These are phyloP conservation scores for Entomortierella parvispora DNA, from an alignment of 192 early-diverging fungal genomes.

Conservation along the genomic window DNA sequence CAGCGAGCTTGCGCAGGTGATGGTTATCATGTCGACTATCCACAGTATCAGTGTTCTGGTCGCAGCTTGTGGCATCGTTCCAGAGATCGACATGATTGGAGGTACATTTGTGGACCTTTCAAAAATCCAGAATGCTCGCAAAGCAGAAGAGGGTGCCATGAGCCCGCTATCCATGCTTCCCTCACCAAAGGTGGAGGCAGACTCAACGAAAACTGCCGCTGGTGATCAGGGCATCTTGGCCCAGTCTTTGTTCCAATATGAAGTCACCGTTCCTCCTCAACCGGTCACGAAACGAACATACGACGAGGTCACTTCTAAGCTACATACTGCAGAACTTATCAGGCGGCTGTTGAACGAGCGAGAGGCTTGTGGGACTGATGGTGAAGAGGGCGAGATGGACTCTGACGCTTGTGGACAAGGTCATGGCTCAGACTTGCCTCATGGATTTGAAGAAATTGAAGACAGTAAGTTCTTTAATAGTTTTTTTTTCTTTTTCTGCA, in stretches of 20 bases:
- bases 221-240: conserved; percentile 5
- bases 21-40: conserved; percentile 58
- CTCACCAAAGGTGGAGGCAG: conserved; percentile 31
- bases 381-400: conserved; percentile 22
- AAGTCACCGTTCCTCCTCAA: conserved; percentile 29
- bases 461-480: conserved; percentile 32
- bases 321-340: conserved; percentile 47
- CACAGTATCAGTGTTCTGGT: conserved; percentile 65
- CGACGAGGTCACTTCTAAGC: conserved; percentile 41
- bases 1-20: conserved; percentile 64
- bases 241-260: conserved; percentile 17
- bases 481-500: neutral
- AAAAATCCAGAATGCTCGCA: conserved; percentile 12
- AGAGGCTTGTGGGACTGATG: conserved; percentile 18
- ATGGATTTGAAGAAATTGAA: conserved; percentile 46
- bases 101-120: conserved; percentile 49
- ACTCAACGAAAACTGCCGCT: neutral
- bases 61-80: conserved; percentile 63
- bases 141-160: conserved; percentile 25
- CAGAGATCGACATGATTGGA: conserved; percentile 65
- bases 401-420: conserved; percentile 6
- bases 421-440: conserved; percentile 30
- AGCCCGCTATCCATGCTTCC: conserved; percentile 45
- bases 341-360: conserved; percentile 27
- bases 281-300: conserved; percentile 37